Base-by-base conservation (phyloP, 495 filamentous ascomycete species). In the Chaetomium fimeti region DNA sequence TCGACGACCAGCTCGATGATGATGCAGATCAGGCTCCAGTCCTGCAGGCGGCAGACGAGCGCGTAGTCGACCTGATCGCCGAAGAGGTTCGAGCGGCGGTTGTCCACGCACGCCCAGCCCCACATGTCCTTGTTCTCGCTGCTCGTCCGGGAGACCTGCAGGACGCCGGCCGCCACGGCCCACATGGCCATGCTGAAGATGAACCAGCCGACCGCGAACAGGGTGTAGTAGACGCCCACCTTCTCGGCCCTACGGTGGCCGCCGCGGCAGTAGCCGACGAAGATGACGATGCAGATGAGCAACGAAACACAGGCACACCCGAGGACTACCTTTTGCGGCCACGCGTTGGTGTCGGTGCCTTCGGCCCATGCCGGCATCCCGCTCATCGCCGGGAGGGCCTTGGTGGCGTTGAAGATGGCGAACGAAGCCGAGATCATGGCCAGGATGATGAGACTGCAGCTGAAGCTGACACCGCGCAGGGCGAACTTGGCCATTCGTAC, bases 1-100 rank as follows among this genome's bases (percentile, higher is more conserved):
- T 99, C 94, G 67, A 99, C 84, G 60, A 95, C 89, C 66, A 99
- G 84, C 79, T 99, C 94, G 78, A 99, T 98, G 72, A 99, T 89
- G 72, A 90, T 90, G 82, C 94, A 99, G 69, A 99, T 88, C 55
- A 99, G 85, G 22, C 89, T 85, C 94, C 94, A 99, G 77, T 96
- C 91, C 84, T 94, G 91, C 64, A 97, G 85, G 72, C 94, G 90
- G 81, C 94, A 99, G 70, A 98, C 83, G n/a, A 99, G 87, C 53
- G 84, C 85, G 77, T 97, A 99, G 76, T 92, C 84, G 64, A 99
- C 83, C 57, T 91, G 91, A 76, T 62, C 85, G 73, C 74, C 91
- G 97, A 27, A 52, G 25, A 95, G 75, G 62, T 89, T 74, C 45
- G 87, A 76, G 57, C 94, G 85, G 54, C 85, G 88, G 73, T 97